phyloP scores from a whole-genome alignment of 2,329 filamentous ascomycete genomes.

The Apiospora pterosperma region DNA sequence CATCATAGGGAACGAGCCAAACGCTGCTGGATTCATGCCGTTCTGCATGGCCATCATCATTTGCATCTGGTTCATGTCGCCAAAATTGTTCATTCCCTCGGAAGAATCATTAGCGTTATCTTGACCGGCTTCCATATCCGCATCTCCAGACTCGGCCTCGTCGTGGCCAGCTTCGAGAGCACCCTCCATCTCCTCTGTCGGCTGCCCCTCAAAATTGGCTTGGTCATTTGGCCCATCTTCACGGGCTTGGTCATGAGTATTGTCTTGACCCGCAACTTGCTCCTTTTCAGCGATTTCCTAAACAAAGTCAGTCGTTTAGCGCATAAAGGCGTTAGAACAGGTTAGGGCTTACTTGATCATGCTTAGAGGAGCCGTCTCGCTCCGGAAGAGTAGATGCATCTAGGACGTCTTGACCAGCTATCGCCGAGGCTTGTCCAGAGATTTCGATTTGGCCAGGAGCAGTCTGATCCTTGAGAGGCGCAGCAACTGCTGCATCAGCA shows the following conservation, averaged over 20 bases:
- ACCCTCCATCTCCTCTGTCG: conserved; percentile 6
- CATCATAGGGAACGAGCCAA: conserved; percentile 74
- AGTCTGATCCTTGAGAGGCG: neutral
- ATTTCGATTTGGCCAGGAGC: neutral
- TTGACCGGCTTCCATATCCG: conserved; percentile 25
- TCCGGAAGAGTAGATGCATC: conserved; percentile 8
- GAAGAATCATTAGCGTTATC: conserved; percentile 47
- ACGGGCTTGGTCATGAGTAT: conserved; percentile 6
- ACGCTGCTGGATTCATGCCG: conserved; percentile 54
- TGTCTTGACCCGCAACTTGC: conserved; percentile 6
- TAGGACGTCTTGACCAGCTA: conserved; percentile 3
- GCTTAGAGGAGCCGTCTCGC: conserved; percentile 2
- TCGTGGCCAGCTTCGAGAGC: conserved; percentile 16
- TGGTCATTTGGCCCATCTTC: conserved; percentile 8
- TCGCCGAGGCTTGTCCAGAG: conserved; percentile 5
- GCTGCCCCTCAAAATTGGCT: conserved; percentile 9
- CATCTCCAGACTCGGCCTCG: conserved; percentile 27
- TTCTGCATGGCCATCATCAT: conserved; percentile 77
- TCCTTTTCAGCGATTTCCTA: neutral
- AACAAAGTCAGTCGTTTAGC: neutral
- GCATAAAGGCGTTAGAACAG: neutral
- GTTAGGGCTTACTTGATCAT: conserved; percentile 11
- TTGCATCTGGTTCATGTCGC: conserved; percentile 75
- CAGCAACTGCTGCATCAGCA: conserved; percentile 10
- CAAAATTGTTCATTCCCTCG: conserved; percentile 55